Evolutionary conservation across 768 basidiomycete genomes (phyloP), one percentile per base, ranked within the genome.

Genomic region (Postia placenta): DNA sequence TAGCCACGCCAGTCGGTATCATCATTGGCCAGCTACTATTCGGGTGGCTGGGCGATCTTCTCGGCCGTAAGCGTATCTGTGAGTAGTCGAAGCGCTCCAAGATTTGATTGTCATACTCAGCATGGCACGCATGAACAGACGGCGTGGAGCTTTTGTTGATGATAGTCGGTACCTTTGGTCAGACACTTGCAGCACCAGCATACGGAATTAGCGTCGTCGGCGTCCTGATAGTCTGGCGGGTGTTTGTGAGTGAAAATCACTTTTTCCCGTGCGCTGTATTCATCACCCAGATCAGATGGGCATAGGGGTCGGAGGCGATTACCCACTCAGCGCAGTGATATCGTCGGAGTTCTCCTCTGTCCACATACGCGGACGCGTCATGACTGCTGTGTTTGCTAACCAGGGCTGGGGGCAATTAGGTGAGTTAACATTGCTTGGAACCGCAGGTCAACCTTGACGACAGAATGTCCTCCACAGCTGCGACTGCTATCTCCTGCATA

Each of bases 401-500:
- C 74, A 64, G 24, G 74, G 74, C 27, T 75, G 68, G 65, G 74
- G 74, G 28, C 71, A 74, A 54, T 64, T 72, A 40, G 44, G 62
- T 61, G 36, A 28, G 59, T 15, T 33, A 15, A 33, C 7, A 33
- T 33, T 33, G 30, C 15, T 33, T 15, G n/a, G n/a, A n/a, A n/a
- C 9, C 25, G 14, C 22, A 11, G 33, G 2, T 27, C 4, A 11
- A 9, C 17, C 9, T n/a, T n/a, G n/a, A n/a, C n/a, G n/a, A n/a
- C n/a, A n/a, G 5, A 25, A 24, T n/a, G 9, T 44, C 11, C 28
- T 36, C 19, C n/a, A 37, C 48, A 83, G 81, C 75, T 47, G 83
- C 89, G 42, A 78, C 82, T 26, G 62, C 93, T 38, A 73, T 92
- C 35, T 79, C 80, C n/a, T 60, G 85, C 58, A 73, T 89, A 54